Evolutionary conservation across 805 yeast genomes (phyloP), one percentile per base, ranked within the genome.

Genomic region (Metschnikowia picachoensis): DNA sequence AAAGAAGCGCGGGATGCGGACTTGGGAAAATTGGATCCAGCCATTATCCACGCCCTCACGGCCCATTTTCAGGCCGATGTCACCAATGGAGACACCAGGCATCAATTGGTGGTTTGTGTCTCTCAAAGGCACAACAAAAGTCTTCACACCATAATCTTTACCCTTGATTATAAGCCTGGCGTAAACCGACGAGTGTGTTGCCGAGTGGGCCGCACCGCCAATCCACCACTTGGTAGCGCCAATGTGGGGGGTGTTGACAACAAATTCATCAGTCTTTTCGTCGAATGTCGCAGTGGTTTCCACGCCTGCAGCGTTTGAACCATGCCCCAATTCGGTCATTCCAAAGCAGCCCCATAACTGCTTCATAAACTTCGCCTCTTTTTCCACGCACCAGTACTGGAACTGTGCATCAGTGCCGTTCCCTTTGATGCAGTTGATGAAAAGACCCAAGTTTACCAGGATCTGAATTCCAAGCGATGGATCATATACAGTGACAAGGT

Each of bases 151-250:
- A 54, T 71, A 70, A 55, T 72, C 77, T 52, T 68, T 58, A 44
- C 75, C 76, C 49, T 68, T 61, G 43, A 72, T 72, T 46, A 69
- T 62, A 47, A 72, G 68, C 49, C 77, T 64, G 40, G 76, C 76
- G 50, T 72, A 72, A 43, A 60, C 60, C 17, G 68, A 48, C 35
- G 67, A 57, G 54, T 72, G 77, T 16, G 76, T 72, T 28, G 76
- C 66, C 10, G 76, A 70, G 51, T 72, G 77, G 30, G 77, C 77
- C 46, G 77, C 77, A 47, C 76, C 76, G 34, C 77, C 77, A 48
- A 72, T 72, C 77, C 77, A 72, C 77, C 77, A 72, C 57, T 72
- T 72, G 50, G 77, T 72, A 38, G 77, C 77, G 49, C 77, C 76
- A 49, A 72, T 65, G 52, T 72, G 76, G 6, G 77, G 77, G 29